These are phyloP conservation scores for Eucalyptus tenuipes DNA, from an alignment of 345 rosid species.

Conservation along the genomic window DNA sequence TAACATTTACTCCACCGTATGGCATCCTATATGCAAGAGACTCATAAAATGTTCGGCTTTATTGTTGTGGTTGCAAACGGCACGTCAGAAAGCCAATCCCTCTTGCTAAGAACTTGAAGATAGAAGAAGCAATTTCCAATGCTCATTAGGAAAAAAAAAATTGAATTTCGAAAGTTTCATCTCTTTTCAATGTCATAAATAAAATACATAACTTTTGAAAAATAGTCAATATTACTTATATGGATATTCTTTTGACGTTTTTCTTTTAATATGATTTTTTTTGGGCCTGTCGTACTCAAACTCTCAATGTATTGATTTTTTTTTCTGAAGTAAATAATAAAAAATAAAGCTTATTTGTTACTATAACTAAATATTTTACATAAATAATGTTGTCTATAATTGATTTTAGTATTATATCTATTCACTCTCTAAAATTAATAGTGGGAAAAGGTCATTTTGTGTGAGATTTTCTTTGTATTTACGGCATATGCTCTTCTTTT, in stretches of 20 bases:
- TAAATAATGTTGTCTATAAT: no score
- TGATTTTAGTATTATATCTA: no score
- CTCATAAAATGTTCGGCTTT: background rate
- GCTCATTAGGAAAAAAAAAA: background rate
- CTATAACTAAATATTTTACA: no score
- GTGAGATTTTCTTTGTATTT: background rate
- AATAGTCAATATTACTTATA: background rate
- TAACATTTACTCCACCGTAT: background rate
- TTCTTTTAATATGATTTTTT: no score
- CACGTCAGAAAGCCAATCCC: background rate
- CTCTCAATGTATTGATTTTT: fast-evolving
- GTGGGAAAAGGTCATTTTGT: background rate
- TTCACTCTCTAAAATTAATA: no score
- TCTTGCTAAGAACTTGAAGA: background rate
- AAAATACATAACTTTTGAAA: no score
- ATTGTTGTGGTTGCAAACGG: background rate
- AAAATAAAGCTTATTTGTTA: no score
- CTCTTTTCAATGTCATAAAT: background rate
- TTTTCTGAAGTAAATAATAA: no score
- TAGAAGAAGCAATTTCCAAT: background rate
- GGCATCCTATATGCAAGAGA: background rate
- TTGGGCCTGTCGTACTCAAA: fast-evolving
- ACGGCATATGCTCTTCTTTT: background rate
- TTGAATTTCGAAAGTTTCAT: fast-evolving
- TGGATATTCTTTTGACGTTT: fast-evolving